phyloP scores from a whole-genome alignment of 805 yeast genomes.

The Candida yuanshanica region DNA sequence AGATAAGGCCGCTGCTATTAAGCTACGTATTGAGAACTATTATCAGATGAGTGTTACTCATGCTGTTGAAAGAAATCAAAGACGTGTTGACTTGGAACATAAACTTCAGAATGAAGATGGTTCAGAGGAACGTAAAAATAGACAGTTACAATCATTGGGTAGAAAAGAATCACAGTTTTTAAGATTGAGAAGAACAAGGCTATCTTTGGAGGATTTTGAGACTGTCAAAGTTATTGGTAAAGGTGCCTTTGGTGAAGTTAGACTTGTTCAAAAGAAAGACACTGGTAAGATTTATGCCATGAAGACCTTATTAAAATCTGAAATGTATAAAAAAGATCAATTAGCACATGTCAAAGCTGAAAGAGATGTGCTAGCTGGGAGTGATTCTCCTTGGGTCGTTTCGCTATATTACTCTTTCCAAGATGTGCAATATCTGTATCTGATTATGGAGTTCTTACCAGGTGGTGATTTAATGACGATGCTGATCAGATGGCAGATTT shows the following conservation, averaged over 20 bases:
- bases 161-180: conserved; percentile 83
- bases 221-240: conserved; percentile 98
- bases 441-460: conserved; percentile 99
- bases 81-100: conserved; percentile 83
- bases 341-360: conserved; percentile 94
- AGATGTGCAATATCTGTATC: conserved; percentile 79
- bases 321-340: conserved; percentile 85
- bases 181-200: conserved; percentile 84
- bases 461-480: conserved; percentile 98
- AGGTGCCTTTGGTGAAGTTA: conserved; percentile 99
- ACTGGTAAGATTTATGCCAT: conserved; percentile 94
- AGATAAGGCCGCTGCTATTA: conserved; percentile 43
- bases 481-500: conserved; percentile 86
- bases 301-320: conserved; percentile 81
- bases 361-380: conserved; percentile 91
- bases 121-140: conserved; percentile 64
- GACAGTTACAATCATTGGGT: conserved; percentile 73
- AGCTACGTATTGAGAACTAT: conserved; percentile 76
- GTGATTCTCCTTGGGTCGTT: conserved; percentile 94
- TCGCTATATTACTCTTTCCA: conserved; percentile 93
- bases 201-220: conserved; percentile 90
- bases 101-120: conserved; percentile 64
- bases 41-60: conserved; percentile 88
- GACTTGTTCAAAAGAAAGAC: conserved; percentile 88
- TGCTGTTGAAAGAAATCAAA: conserved; percentile 93